Evolutionary conservation across 495 filamentous ascomycete species (phyloP), one percentile per base, ranked within the genome.

Genomic region (Penicillium egyptiacum): DNA sequence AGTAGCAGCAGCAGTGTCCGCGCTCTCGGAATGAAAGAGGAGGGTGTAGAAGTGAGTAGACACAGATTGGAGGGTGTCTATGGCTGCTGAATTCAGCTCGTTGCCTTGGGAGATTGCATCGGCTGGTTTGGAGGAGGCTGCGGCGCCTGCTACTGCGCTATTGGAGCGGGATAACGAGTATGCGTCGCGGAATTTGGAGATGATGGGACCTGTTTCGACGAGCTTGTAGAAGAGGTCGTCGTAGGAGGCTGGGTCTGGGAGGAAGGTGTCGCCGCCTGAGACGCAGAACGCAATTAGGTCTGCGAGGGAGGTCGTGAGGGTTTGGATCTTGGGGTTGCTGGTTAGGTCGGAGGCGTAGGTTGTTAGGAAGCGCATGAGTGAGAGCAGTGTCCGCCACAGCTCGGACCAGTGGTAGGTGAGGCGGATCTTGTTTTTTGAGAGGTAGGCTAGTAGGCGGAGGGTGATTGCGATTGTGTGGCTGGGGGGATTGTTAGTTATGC

Each of bases 141-240:
- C 20, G 1, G 47, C 23, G 16, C 25, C 30, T 35, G 47, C 1
- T 5, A 35, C 7, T 12, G 53, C 11, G 1, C 17, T 8, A 19
- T 12, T 37, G 10, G 64, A 51, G 6, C 61, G 54, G 43, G 65
- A 64, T 31, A 70, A 57, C 19, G 58, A 46, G 71, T 92, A 97
- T 3, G 80, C 86, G 61, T 89, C 86, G 20, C 91, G 83, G 73
- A 97, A 96, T 71, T 90, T 91, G 23, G 82, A 74, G 37, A 98
- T 79, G 33, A 91, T 81, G 45, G 96, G 90, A 3, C 92, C 91
- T 16, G 84, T 88, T 71, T 98, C 94, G 46, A 98, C 90, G 14
- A 98, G 80, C 74, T 98, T 98, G 79, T 98, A 98, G 74, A 98
- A 96, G 11, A 98, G 80, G 66, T 98, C 95, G 64, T 98, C 94